phyloP scores from a whole-genome alignment of 2,329 filamentous ascomycete species.

The Sporothrix schenckii region DNA sequence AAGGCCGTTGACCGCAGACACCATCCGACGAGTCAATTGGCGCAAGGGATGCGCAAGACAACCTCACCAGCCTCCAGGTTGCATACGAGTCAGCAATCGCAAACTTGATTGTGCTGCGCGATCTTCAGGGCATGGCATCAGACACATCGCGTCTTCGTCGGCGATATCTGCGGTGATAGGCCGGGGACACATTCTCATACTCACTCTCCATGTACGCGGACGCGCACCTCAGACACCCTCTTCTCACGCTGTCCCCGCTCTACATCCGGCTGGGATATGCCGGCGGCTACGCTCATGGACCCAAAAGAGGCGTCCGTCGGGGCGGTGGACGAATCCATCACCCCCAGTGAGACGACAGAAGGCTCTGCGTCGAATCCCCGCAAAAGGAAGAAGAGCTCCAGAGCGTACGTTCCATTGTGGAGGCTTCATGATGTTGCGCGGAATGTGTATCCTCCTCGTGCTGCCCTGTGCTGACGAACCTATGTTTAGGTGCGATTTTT shows the following conservation, averaged over 20 bases:
- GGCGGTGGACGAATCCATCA: constrained; percentile 33
- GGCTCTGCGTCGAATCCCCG: constrained; percentile 42
- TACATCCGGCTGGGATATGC: constrained; percentile 6
- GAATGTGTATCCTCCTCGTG: constrained; percentile 1
- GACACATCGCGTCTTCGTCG: constrained; percentile 9
- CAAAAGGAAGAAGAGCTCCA: constrained; percentile 45
- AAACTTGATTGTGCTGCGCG: neutral
- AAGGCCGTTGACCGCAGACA: neutral
- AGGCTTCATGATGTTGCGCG: neutral
- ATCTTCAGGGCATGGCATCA: constrained; percentile 20
- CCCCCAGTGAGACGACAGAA: constrained; percentile 31
- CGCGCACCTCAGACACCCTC: neutral
- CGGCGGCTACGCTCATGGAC: constrained; percentile 32
- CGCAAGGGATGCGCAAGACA: neutral
- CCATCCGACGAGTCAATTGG: neutral
- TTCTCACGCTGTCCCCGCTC: neutral
- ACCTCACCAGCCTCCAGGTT: constrained; percentile 1
- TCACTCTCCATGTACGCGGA: neutral
- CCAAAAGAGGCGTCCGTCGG: constrained; percentile 24
- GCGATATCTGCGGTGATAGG: constrained; percentile 26
- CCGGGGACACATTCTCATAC: constrained; percentile 1
- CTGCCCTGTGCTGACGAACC: neutral
- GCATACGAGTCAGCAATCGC: constrained; percentile 16
- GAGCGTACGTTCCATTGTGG: constrained; percentile 40
- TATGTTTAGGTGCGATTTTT: constrained; percentile 50